These are phyloP conservation scores for Gleditsia sinensis DNA, from an alignment of 306 rosid species.

Conservation along the genomic window DNA sequence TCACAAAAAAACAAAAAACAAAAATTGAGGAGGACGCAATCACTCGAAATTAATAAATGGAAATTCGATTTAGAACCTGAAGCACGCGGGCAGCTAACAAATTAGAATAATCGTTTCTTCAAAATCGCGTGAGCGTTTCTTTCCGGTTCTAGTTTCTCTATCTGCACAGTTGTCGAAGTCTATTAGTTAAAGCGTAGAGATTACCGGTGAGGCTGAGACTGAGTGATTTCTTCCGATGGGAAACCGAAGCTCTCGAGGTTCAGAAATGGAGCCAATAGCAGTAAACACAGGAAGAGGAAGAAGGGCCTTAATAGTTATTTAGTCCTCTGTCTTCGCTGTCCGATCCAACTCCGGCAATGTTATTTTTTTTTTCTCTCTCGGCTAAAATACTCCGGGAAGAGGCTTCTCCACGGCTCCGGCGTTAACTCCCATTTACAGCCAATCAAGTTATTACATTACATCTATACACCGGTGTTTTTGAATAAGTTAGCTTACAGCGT, in stretches of 20 bases:
- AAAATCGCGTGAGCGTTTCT: not conserved
- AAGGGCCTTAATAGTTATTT: constrained; percentile 13
- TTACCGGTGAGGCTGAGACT: constrained; percentile 1
- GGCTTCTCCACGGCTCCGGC: not conserved
- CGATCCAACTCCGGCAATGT: constrained; percentile 5
- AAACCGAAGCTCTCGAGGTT: constrained; percentile 29
- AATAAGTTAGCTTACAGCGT: no score
- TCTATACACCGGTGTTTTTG: no score
- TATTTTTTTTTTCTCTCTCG: not conserved
- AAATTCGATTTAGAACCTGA: constrained; percentile 40
- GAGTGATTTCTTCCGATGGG: constrained; percentile 8
- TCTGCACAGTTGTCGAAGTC: not conserved
- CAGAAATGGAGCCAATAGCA: constrained; percentile 29
- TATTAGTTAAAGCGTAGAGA: constrained; percentile 1
- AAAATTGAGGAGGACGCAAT: constrained; percentile 11
- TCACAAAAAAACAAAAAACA: not conserved
- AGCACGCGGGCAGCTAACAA: constrained; percentile 22
- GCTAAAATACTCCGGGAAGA: not conserved
- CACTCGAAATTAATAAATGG: not conserved
- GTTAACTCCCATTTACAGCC: not conserved
- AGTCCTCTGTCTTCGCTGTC: not conserved
- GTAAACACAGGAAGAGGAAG: constrained; percentile 1
- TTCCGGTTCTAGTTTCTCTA: not conserved
- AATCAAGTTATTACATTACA: not conserved
- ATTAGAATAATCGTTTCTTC: constrained; percentile 2